phyloP scores from a whole-genome alignment of 139 green algal species.

The Chlorella sp. region DNA sequence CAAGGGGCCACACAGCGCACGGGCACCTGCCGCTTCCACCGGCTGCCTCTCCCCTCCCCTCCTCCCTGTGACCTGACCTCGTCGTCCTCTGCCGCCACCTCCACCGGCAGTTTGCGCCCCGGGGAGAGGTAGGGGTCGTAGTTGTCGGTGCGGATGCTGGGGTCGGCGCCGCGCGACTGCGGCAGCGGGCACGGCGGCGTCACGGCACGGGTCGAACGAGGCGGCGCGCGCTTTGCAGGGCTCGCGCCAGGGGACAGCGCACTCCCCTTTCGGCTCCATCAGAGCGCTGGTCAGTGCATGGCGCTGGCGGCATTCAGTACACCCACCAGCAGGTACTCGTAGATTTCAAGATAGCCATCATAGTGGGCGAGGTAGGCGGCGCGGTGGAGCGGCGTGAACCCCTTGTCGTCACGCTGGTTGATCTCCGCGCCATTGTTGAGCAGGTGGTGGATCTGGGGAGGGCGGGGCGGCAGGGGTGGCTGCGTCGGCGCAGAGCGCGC shows the following conservation, averaged over 20 bases:
- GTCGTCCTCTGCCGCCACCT: slow-evolving; percentile 60
- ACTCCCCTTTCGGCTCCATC: too few relatives aligned
- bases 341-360: slow-evolving; percentile 93
- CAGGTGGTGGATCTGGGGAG: slow-evolving; percentile 83
- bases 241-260: too few relatives aligned
- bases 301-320: too few relatives aligned
- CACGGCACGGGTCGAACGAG: too few relatives aligned
- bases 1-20: too few relatives aligned
- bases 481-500: neutral
- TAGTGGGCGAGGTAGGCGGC: slow-evolving; percentile 89
- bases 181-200: neutral
- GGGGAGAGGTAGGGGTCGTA: slow-evolving; percentile 92
- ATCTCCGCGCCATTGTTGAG: slow-evolving; percentile 84
- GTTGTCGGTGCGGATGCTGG: slow-evolving; percentile 70
- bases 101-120: slow-evolving; percentile 69
- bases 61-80: slow-evolving; percentile 35
- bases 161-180: slow-evolving; percentile 87
- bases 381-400: slow-evolving; percentile 90
- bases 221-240: too few relatives aligned
- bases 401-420: slow-evolving; percentile 79
- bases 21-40: too few relatives aligned
- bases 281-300: too few relatives aligned
- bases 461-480: too few relatives aligned
- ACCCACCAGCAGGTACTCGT: slow-evolving; percentile 91
- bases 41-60: too few relatives aligned